Conservation (phyloP, 352 stramenopile species). For the Phytophthora sansomeana region DNA sequence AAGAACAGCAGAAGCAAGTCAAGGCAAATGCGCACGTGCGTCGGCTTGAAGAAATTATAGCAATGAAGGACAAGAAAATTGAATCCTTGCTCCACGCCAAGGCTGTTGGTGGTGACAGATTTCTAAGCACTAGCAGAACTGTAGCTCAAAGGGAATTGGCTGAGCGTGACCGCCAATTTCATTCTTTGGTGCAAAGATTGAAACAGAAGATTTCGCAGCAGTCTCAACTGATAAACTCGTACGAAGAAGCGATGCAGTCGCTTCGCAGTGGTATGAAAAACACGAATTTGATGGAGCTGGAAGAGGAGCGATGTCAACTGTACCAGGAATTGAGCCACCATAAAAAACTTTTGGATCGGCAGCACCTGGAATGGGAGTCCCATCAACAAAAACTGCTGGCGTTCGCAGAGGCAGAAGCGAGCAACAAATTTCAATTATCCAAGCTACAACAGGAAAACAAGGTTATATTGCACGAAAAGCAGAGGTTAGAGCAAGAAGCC, state of each 20-base stretch:
- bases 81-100: constrained; percentile 60
- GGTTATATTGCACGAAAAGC: constrained; percentile 44
- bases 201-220: constrained; percentile 65
- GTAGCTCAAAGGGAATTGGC: constrained; percentile 49
- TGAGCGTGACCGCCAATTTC: constrained; percentile 56
- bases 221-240: constrained; percentile 53
- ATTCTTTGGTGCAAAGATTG: constrained; percentile 59
- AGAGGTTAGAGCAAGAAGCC: constrained; percentile 59
- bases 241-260: constrained; percentile 69
- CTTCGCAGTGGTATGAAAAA: constrained; percentile 56
- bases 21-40: constrained; percentile 60
- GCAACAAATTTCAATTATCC: constrained; percentile 41
- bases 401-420: constrained; percentile 40
- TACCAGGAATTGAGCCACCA: constrained; percentile 50
- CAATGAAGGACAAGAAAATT: constrained; percentile 78
- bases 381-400: constrained; percentile 40
- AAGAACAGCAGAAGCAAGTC: constrained; percentile 58
- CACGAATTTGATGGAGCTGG: constrained; percentile 66
- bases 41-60: constrained; percentile 67
- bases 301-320: constrained; percentile 63
- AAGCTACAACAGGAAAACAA: constrained; percentile 57
- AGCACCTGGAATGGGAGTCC: constrained; percentile 39
- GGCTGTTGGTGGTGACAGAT: constrained; percentile 20
- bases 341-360: constrained; percentile 37
- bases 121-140: constrained; percentile 14